These are phyloP conservation scores for Fusarium globosum DNA, from an alignment of 2,329 filamentous ascomycete species.

Conservation along the genomic window DNA sequence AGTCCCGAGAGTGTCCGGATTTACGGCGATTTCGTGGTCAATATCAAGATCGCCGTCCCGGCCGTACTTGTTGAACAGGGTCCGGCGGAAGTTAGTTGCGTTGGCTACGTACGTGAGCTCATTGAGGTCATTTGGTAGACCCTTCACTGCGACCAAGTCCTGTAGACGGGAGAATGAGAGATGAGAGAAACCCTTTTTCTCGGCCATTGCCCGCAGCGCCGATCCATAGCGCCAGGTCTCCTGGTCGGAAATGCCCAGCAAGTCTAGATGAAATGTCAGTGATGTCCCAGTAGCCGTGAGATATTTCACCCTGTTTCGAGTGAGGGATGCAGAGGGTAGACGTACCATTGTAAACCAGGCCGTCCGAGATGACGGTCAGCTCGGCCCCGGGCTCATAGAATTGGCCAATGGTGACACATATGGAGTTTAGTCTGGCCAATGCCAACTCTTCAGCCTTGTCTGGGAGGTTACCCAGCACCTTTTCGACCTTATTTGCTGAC, in stretches of 20 bases:
- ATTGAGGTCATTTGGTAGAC: conserved; percentile 51
- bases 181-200: conserved; percentile 51
- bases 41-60: conserved; percentile 42
- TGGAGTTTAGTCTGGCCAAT: conserved; percentile 41
- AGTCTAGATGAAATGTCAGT: not conserved
- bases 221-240: conserved; percentile 63
- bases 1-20: conserved; percentile 45
- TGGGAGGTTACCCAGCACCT: conserved; percentile 45
- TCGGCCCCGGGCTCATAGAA: conserved; percentile 45
- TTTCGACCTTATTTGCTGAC: conserved; percentile 49
- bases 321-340: not conserved
- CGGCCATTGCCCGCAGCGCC: conserved; percentile 53
- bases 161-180: conserved; percentile 59
- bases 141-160: conserved; percentile 51
- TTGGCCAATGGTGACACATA: conserved; percentile 42
- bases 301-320: not conserved
- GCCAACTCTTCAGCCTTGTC: conserved; percentile 49
- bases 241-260: conserved; percentile 59
- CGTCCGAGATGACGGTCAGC: conserved; percentile 62
- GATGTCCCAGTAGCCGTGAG: no score
- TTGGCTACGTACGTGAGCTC: conserved; percentile 55
- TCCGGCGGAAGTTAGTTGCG: conserved; percentile 45
- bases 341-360: conserved; percentile 63
- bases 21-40: conserved; percentile 44
- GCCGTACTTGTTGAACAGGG: conserved; percentile 41